Base-by-base conservation (phyloP, 345 rosid species). In the Eucalyptus pauciflora region DNA sequence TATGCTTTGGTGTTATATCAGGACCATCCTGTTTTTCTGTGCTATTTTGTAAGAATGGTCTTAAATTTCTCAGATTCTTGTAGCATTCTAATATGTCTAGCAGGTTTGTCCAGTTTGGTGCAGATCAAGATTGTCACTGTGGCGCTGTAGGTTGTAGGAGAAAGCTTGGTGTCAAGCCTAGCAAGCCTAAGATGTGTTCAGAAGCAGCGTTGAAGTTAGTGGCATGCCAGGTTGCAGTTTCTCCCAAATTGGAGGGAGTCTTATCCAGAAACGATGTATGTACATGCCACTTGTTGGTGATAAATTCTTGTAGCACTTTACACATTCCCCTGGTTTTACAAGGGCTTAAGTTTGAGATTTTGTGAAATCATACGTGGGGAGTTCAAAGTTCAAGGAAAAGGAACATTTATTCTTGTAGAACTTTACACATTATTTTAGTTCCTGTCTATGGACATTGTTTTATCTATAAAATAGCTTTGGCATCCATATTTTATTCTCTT, bases 61-160 rank as follows among this genome's bases (percentile, higher is more conserved):
- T 76, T 41, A 76, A 41, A 20, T 76, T 76, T 6, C 85, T 79
- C 37, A 33, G 88, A 71, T 88, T 89, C 85, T 88, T 58, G 48
- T 89, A 91, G 58, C 91, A 90, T 52, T 91, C 96, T 95, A 92
- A 96, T 91, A 90, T 88, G 90, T 91, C 90, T 93, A 90, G 96
- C 98, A 98, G 99, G 94, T 98, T 97, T 96, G 99, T 96, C 87
- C 99, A 96, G 93, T 98, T 95, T 95, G 99, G 99, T 93, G 98
- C 96, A 92, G 99, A 97, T 93, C 98, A 98, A 93, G 98, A 93
- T 83, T 98, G 99, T 91, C 96, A 96, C 90, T 98, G 99, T 88
- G 99, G 99, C 89, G 95, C 96, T 27, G 90, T 37, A 12, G 89
- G 91, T 90, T 98, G 99, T 91, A 94, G 99, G 91, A 91, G 90